Evolutionary conservation across 129 eudicot genomes (phyloP), one percentile per base, ranked within the genome.

Genomic region (Flaveria trinervia): DNA sequence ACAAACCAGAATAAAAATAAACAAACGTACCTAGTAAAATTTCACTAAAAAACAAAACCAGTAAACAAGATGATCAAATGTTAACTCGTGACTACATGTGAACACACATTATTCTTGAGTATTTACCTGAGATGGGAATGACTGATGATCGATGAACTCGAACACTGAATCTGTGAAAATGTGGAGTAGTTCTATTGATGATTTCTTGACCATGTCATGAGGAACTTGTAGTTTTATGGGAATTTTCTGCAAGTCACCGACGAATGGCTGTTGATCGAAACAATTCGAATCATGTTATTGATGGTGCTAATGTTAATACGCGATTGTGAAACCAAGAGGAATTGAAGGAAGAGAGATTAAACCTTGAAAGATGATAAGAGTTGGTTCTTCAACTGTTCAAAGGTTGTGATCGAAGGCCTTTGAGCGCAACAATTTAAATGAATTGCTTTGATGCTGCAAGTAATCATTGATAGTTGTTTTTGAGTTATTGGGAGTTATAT

Each of bases 61-160:
- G 41, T 36, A 4, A 33, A 57, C 23, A 9, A 51, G 28, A 23
- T 7, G 23, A 64, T 12, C 2, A 36, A 52, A n/a, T 17, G 17
- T 16, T 52, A 10, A 52, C 23, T n/a, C 9, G 62, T 49, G 64
- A 28, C 14, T 28, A 26, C 36, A 55, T 20, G 33, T 30, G 12
- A 46, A 1, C 17, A 14, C 9, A 77, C 30, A 44, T 33, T 36
- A 39, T 62, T 48, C 10, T 4, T 33, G 16, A 45, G 10, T 70
- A 68, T 68, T 66, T 81, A 90, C 96, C 93, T 90, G 93, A 70
- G 89, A 85, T 45, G 90, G 86, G 33, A 80, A 86, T 65, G 75
- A 71, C 15, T 88, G 87, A 67, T 90, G 91, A 52, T 90, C 93
- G n/a, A 80, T 69, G 44, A 90, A 88, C 71, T 78, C 79, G 70